Evolutionary conservation across 257 asterid species (phyloP).

Genomic region (Ballota nigra): DNA sequence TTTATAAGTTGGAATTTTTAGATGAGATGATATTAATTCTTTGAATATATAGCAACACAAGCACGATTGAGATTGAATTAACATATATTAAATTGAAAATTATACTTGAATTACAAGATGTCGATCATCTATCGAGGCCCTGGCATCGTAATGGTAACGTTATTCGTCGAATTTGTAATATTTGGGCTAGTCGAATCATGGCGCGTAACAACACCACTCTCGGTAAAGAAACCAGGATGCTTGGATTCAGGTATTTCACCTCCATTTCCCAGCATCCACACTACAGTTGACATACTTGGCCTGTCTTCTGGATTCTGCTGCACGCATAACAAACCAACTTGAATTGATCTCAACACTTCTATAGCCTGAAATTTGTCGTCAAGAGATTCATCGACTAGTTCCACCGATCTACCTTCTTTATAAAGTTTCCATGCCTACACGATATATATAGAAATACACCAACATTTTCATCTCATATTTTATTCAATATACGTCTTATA

Average conservation of each 20-base stretch:
- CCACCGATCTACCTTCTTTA: constrained; percentile 17
- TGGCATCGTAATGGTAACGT: constrained; percentile 16
- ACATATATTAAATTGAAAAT: too few relatives aligned
- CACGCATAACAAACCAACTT: neutral
- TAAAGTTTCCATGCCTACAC: constrained; percentile 24
- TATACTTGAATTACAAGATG: neutral
- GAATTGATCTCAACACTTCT: neutral
- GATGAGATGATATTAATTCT: too few relatives aligned
- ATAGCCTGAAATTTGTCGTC: neutral
- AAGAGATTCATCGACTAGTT: neutral
- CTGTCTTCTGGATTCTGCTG: constrained; percentile 29
- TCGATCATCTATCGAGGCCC: constrained; percentile 6
- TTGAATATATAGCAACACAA: too few relatives aligned
- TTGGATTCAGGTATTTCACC: constrained; percentile 25
- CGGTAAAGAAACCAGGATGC: constrained; percentile 27
- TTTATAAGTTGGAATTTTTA: too few relatives aligned
- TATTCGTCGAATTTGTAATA: neutral
- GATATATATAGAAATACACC: neutral
- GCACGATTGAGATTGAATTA: too few relatives aligned
- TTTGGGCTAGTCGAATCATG: neutral
- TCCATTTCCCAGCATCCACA: constrained; percentile 27
- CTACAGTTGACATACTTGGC: constrained; percentile 27
- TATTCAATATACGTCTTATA: too few relatives aligned
- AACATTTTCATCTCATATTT: neutral
- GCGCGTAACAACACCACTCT: neutral